phyloP scores from a whole-genome alignment of 495 filamentous ascomycete species.

The Hyphodiscus hymeniophilus region DNA sequence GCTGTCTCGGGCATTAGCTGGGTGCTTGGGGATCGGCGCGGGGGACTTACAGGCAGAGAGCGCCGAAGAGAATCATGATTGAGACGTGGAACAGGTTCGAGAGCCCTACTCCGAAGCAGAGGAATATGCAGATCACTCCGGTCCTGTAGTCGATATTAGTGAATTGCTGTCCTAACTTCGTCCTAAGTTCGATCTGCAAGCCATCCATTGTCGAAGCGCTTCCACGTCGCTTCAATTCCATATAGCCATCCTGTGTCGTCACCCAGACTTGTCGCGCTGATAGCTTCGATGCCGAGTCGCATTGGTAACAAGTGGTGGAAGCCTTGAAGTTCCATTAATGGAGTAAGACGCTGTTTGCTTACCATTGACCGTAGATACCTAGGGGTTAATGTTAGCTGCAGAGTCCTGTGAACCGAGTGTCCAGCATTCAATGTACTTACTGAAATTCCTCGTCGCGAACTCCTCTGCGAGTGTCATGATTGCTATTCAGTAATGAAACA shows the following conservation, averaged over 20 bases:
- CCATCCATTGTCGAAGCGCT: background rate
- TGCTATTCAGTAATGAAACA: slow-evolving; percentile 8
- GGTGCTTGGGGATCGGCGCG: slow-evolving; percentile 4
- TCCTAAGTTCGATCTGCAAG: no score
- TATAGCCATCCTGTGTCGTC: background rate
- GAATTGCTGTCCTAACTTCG: background rate
- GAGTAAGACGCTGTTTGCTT: slow-evolving; percentile 30
- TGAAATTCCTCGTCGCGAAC: slow-evolving; percentile 95
- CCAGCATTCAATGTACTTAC: slow-evolving; percentile 45
- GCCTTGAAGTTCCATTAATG: background rate
- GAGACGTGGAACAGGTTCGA: slow-evolving; percentile 69
- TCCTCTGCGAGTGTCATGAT: slow-evolving; percentile 46
- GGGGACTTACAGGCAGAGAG: slow-evolving; percentile 72
- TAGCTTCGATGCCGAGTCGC: background rate
- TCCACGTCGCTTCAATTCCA: background rate
- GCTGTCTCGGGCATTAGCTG: slow-evolving; percentile 38
- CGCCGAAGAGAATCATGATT: slow-evolving; percentile 70
- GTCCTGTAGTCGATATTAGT: slow-evolving; percentile 50
- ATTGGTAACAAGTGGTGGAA: no score
- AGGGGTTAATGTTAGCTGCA: slow-evolving; percentile 17
- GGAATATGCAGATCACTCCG: slow-evolving; percentile 85
- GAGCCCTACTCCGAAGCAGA: slow-evolving; percentile 92
- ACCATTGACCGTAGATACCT: slow-evolving; percentile 99
- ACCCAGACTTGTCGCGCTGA: background rate
- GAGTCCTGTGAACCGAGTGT: background rate